Base-by-base conservation (phyloP, 495 filamentous ascomycete species). In the Hypoxylon lenormandii region DNA sequence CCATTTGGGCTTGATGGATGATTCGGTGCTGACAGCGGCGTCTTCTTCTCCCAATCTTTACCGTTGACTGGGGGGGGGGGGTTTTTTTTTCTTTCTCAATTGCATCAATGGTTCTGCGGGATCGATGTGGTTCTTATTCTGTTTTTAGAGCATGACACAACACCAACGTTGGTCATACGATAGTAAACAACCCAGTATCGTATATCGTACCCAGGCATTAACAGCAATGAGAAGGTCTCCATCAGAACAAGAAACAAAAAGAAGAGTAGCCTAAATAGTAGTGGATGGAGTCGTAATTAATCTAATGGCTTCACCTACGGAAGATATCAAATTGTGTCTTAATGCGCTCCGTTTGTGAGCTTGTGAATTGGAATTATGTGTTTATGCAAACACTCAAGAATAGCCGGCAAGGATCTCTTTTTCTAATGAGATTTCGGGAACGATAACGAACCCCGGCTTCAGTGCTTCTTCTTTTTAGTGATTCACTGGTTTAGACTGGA, bases 381-480 rank as follows among this genome's bases (percentile, higher is more conserved):
- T 66, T 65, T 60, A 70, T 70, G 61, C 61, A 58, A 62, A 52
- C 51, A 53, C 37, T 60, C 36, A 30, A 47, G 53, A 50, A 62
- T 62, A 62, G 52, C 65, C 51, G 45, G 46, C 30, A 50, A 54
- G 48, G 54, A 23, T 49, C 21, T 21, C 2, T 45, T 51, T 22
- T 45, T 50, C 60, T 55, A 70, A 70, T 64, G 30, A 63, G 47
- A 53, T 36, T 54, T 69, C 53, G 42, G 55, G 47, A 46, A 58
- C 11, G 15, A 42, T 15, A 53, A 54, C 7, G 48, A 47, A 45
- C 16, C 55, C 49, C 15, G 48, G 48, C 18, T 48, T 18, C 12
- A 2, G 23, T 26, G 5, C 23, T 26, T 26, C 4, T 4, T 1
- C 21, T 10, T n/a, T 4, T 49, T 30, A 49, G 47, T 49, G 23